Conservation (phyloP, 306 rosid species). For the Prunus armeniaca region DNA sequence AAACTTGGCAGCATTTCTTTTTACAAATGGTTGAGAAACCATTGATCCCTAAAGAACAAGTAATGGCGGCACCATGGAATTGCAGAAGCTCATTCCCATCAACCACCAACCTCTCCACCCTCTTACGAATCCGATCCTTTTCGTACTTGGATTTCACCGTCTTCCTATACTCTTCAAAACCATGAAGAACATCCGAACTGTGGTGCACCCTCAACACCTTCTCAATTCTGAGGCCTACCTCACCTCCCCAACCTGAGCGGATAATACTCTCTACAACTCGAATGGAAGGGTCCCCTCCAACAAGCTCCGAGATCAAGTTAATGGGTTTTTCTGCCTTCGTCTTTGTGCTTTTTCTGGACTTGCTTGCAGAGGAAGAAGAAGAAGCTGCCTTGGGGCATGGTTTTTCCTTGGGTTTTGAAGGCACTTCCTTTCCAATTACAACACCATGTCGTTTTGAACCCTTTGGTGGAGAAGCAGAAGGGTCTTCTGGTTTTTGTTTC, state of each 20-base stretch:
- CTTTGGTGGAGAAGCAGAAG: not conserved
- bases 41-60: constrained; percentile 17
- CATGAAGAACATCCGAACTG: too few relatives aligned
- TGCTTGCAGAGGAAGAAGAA: not conserved
- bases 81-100: constrained; percentile 23
- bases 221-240: not conserved
- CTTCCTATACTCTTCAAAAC: too few relatives aligned
- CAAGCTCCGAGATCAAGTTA: not conserved
- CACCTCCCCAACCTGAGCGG: constrained; percentile 13
- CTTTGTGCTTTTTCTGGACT: not conserved
- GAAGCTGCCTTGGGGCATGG: not conserved
- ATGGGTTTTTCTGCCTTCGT: not conserved
- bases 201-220: too few relatives aligned
- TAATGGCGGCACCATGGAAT: constrained; percentile 17
- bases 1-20: constrained; percentile 21
- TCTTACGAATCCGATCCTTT: not conserved
- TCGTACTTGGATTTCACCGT: not conserved
- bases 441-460: not conserved
- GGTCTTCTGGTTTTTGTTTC: too few relatives aligned
- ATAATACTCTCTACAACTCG: constrained; percentile 3
- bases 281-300: not conserved
- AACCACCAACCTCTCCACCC: constrained; percentile 13
- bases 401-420: not conserved
- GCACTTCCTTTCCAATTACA: not conserved
- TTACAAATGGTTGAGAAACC: not conserved